phyloP scores from a whole-genome alignment of 768 basidiomycete species.

The Auricularia heimuer region DNA sequence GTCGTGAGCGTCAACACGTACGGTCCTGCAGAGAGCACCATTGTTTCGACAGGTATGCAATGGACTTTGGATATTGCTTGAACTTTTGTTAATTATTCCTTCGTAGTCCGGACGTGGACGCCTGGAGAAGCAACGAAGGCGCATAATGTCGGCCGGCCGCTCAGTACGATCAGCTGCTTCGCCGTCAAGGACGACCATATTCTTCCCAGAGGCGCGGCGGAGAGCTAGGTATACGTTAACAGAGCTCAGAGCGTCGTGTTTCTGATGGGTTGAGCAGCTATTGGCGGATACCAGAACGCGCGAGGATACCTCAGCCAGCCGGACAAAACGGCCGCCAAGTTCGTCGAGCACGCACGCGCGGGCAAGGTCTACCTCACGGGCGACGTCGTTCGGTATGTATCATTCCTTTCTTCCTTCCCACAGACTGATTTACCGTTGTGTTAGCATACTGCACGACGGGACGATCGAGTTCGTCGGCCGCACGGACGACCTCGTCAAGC shows the following conservation, averaged over 20 bases:
- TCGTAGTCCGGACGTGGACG: not conserved
- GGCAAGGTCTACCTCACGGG: constrained; percentile 1
- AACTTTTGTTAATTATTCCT: not conserved
- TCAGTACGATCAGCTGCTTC: not conserved
- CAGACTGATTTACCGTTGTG: no score
- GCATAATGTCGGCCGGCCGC: not conserved
- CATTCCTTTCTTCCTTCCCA: no score
- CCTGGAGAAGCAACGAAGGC: not conserved
- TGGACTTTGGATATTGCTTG: not conserved
- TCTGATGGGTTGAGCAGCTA: not conserved
- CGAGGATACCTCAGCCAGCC: not conserved
- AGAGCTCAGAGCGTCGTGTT: not conserved
- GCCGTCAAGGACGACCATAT: not conserved
- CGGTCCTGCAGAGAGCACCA: not conserved
- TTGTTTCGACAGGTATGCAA: not conserved
- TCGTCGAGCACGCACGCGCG: not conserved
- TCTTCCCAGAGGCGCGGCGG: not conserved
- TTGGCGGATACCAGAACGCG: not conserved
- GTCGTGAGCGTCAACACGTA: constrained; percentile 2
- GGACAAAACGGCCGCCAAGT: constrained; percentile 3
- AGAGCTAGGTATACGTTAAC: not conserved
- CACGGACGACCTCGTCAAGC: constrained; percentile 2
- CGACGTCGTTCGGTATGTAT: not conserved
- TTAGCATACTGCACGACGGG: not conserved
- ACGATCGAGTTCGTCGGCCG: not conserved